Percentiles rank a stretch among this genome's conserved stretches.
phyloP scores from a whole-genome alignment of 805 yeast genomes.

The Clavispora phyllophila region DNA sequence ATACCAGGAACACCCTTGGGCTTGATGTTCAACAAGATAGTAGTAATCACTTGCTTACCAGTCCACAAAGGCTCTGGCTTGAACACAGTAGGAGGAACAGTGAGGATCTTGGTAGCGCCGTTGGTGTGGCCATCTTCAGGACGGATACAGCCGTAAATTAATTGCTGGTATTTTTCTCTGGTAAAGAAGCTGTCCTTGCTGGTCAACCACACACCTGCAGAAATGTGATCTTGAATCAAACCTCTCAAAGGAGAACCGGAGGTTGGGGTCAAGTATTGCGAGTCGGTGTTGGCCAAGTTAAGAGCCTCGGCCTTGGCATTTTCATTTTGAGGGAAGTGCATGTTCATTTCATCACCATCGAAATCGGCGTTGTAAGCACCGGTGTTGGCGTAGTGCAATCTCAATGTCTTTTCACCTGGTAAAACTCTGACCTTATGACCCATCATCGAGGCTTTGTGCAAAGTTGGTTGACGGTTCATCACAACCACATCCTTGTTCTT shows the following conservation, averaged over 20 bases:
- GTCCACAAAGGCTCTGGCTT: conserved; percentile 95
- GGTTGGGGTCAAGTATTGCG: conserved; percentile 96
- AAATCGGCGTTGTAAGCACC: conserved; percentile 99
- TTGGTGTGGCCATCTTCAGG: conserved; percentile 97
- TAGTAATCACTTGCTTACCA: conserved; percentile 93
- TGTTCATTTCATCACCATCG: conserved; percentile 99
- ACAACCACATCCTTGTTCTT: conserved; percentile 91
- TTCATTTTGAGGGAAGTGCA: conserved; percentile 99
- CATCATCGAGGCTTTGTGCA: conserved; percentile 99
- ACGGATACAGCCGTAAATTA: conserved; percentile 87
- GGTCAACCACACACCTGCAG: conserved; percentile 98
- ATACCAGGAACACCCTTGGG: conserved; percentile 89
- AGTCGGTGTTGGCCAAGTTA: conserved; percentile 92
- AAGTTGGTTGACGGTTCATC: conserved; percentile 98
- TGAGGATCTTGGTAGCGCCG: conserved; percentile 52
- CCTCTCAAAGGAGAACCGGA: conserved; percentile 99
- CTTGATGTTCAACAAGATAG: conserved; percentile 83
- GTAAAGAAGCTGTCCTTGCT: conserved; percentile 88
- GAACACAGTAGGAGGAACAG: conserved; percentile 83
- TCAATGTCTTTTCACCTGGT: conserved; percentile 94
- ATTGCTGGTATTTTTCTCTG: conserved; percentile 88
- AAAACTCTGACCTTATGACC: conserved; percentile 96
- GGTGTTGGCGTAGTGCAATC: conserved; percentile 97
- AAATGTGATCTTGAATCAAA: conserved; percentile 96
- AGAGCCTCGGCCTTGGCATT: conserved; percentile 95